phyloP scores from a whole-genome alignment of 805 yeast genomes.

The Priceomyces fermenticarens region DNA sequence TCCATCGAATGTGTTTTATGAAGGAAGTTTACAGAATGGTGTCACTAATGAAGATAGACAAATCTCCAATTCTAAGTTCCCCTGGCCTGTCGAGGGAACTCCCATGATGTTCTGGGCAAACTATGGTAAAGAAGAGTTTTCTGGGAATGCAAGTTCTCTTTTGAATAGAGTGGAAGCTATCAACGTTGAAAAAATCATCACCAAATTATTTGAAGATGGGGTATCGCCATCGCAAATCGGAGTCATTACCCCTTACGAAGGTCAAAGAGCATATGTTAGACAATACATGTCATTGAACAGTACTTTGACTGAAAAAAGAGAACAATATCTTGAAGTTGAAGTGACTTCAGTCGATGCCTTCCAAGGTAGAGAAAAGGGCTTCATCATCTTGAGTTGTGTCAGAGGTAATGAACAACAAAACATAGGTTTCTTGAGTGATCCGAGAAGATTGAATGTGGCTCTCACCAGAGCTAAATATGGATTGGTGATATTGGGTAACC shows the following conservation, averaged over 20 bases:
- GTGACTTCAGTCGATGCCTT: slow-evolving; percentile 58
- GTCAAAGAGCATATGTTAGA: slow-evolving; percentile 79
- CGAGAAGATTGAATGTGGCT: slow-evolving; percentile 44
- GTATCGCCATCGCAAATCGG: slow-evolving; percentile 81
- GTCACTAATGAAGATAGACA: slow-evolving; percentile 74
- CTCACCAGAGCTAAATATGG: slow-evolving; percentile 44
- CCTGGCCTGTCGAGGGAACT: slow-evolving; percentile 82
- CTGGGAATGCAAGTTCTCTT: slow-evolving; percentile 76
- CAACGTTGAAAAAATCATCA: slow-evolving; percentile 77
- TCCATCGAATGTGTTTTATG: slow-evolving; percentile 88
- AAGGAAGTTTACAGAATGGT: slow-evolving; percentile 89
- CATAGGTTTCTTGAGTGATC: slow-evolving; percentile 43
- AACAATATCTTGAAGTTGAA: slow-evolving; percentile 68
- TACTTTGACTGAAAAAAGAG: slow-evolving; percentile 51
- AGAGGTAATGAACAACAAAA: slow-evolving; percentile 39
- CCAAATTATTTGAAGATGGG: slow-evolving; percentile 72
- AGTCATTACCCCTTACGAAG: slow-evolving; percentile 91
- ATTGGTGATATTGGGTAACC: slow-evolving; percentile 70
- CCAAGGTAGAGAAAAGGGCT: slow-evolving; percentile 45
- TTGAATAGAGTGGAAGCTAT: slow-evolving; percentile 86
- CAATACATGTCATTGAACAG: slow-evolving; percentile 78
- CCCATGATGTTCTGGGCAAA: slow-evolving; percentile 98
- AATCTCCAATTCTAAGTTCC: slow-evolving; percentile 56
- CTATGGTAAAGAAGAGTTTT: slow-evolving; percentile 84
- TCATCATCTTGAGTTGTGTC: slow-evolving; percentile 41